Conservation (phyloP, 345 rosid species). For the Ceriops decandra region DNA sequence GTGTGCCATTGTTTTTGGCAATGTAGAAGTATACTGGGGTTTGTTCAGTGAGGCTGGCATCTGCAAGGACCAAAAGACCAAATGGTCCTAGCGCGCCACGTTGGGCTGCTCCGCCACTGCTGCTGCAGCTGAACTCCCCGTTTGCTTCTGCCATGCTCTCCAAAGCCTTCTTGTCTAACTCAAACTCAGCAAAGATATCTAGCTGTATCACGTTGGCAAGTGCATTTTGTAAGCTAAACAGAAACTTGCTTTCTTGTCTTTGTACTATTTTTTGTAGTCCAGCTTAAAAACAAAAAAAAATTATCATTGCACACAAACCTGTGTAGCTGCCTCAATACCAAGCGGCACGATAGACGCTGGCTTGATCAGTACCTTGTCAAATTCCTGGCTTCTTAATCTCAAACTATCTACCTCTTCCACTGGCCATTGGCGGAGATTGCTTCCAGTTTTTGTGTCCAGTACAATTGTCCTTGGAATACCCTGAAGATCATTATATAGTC, state of each 20-base stretch:
- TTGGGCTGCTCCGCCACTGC: constrained; percentile 48
- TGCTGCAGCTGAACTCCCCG: constrained; percentile 51
- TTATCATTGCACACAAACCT: constrained; percentile 33
- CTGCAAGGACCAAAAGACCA: constrained; percentile 78
- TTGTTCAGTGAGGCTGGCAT: constrained; percentile 50
- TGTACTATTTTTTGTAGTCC: no score
- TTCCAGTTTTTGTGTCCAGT: constrained; percentile 56
- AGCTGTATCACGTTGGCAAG: constrained; percentile 31
- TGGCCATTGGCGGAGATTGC: constrained; percentile 77
- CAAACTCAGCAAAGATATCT: constrained; percentile 59
- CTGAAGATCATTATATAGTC: constrained; percentile 27
- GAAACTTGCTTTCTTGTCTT: neutral
- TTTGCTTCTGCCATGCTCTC: constrained; percentile 33
- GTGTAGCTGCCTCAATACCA: constrained; percentile 59
- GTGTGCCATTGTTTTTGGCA: constrained; percentile 51
- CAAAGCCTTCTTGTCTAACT: constrained; percentile 50
- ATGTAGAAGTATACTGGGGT: constrained; percentile 88
- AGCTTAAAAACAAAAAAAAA: neutral
- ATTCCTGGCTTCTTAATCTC: constrained; percentile 51
- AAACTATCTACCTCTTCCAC: constrained; percentile 67
- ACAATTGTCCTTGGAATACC: constrained; percentile 70
- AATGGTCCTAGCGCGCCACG: constrained; percentile 87
- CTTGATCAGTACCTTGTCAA: constrained; percentile 37
- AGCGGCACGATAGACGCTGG: constrained; percentile 62
- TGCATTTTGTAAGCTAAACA: neutral